Base-by-base conservation (phyloP, 257 asterid genomes). In the Solanum raphanifolium region DNA sequence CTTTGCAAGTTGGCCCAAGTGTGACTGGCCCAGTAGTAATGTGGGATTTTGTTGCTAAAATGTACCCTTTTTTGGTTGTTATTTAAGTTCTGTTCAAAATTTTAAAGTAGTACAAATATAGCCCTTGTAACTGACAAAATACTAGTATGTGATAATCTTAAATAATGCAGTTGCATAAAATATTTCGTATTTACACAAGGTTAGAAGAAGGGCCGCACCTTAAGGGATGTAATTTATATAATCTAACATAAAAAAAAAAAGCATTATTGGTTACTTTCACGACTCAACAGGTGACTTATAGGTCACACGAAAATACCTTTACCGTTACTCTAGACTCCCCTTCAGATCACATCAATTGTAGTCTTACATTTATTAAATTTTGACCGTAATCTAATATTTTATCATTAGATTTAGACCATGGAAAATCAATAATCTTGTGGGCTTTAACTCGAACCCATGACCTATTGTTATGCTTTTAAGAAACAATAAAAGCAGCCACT, bases 181-280 rank as follows among this genome's bases (percentile, higher is more conserved):
- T n/a, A 65, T 65, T 1, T 11, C 0, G 0, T 5, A 25, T 25
- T 25, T 2, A 65, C 8, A 0, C 0, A 27, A 3, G 0, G 2
- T 13, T 5, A 0, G 5, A 1, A 0, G 1, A 66, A 12, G 10
- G 7, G 0, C 0, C 9, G 3, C 74, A 66, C 1, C 2, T 1
- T 5, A 11, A 65, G 18, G 1, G 2, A 2, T 65, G 16, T 65
- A 2, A 65, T 65, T 0, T 25, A 11, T 0, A 68, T 1, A 27
- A 3, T 27, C 1, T 29, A 68, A 5, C 20, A 13, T 27, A 27
- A 27, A 5, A 15, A 1, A 25, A 25, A 2, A 38, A n/a, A n/a
- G n/a, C 4, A 66, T 25, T 25, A 2, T 0, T 10, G 0, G 1
- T 5, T 25, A 0, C 2, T 66, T 66, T 13, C 9, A 66, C 9